phyloP scores from a whole-genome alignment of 768 basidiomycete genomes.

The Mycena galericulata region DNA sequence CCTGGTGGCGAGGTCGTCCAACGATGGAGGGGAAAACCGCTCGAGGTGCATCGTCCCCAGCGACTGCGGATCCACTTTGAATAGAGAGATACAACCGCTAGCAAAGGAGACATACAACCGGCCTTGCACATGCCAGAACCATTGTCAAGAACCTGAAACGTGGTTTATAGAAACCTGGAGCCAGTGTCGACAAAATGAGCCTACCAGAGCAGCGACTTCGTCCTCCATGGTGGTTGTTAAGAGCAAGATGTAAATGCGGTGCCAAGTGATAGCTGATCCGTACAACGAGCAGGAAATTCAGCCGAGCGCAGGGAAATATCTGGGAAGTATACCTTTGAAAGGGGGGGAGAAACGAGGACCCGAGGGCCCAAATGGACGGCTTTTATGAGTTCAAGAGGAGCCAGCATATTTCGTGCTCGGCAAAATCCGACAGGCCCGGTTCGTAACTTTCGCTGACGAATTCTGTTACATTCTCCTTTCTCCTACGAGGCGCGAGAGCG shows the following conservation, averaged over 20 bases:
- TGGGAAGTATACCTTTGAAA: neutral
- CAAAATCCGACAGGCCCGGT: slow-evolving; percentile 10
- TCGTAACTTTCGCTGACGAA: neutral
- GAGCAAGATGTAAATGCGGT: slow-evolving; percentile 19
- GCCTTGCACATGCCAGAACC: slow-evolving; percentile 64
- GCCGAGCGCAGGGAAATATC: neutral
- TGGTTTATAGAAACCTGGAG: neutral
- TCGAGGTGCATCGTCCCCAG: slow-evolving; percentile 76
- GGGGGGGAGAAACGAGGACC: neutral
- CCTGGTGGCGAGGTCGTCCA: slow-evolving; percentile 78
- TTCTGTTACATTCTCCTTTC: too few species aligned
- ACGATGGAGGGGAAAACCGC: slow-evolving; percentile 85
- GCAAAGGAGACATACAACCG: slow-evolving; percentile 26
- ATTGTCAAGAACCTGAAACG: slow-evolving; percentile 70
- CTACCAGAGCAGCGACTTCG: slow-evolving; percentile 44
- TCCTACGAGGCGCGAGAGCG: too few species aligned
- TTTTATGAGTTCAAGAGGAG: neutral
- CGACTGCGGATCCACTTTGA: slow-evolving; percentile 37
- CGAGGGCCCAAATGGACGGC: neutral
- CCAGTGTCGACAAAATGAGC: neutral
- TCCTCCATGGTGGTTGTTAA: slow-evolving; percentile 41
- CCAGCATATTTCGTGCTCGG: neutral
- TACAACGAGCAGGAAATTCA: neutral
- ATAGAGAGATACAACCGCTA: neutral
- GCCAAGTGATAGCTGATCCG: neutral